Base-by-base conservation (phyloP, 1,284 basidiomycete genomes). In the Moniliella sp. region DNA sequence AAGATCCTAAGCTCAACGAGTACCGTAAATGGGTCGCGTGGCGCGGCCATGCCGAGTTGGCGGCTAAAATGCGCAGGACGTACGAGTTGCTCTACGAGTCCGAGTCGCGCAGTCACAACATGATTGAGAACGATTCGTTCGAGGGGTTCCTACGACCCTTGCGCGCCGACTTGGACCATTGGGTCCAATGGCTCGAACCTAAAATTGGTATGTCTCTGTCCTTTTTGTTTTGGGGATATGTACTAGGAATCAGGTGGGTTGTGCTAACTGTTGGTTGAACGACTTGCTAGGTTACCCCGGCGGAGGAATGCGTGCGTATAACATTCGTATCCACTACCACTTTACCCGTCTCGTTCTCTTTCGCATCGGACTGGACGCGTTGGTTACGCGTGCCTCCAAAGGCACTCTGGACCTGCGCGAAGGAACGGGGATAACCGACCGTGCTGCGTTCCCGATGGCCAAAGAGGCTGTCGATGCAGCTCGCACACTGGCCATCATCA, bases 391-490 rank as follows among this genome's bases (percentile, higher is more conserved):
- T 35, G 18, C 40, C 30, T 33, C 15, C 7, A 19, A 25, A 12
- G 26, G 12, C 18, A 19, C 13, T 18, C 17, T 16, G 12, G 21
- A 13, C 12, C 27, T 28, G 3, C 17, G 17, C 5, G 25, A 23
- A 10, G 28, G 21, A 23, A 40, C 40, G 28, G 42, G 43, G 31
- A 37, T 48, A 15, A 42, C 39, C 5, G 44, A 40, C 18, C 46
- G 44, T 21, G 40, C 46, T 2, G 43, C 46, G 3, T 45, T 44
- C 32, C 46, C 46, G 0, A 45, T 48, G n/a, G 46, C 45, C 12
- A 34, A 40, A 15, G 46, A 48, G 16, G 43, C 43, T 11, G 35
- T 48, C 1, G 46, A 40, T 12, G 46, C 43, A 5, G 46, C 46
- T 3, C 46, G 44, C 34, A 45, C 40, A 29, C 34, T 48, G 30